Conservation (phyloP, 345 rosid species). For the Rhodamnia rubescens region DNA sequence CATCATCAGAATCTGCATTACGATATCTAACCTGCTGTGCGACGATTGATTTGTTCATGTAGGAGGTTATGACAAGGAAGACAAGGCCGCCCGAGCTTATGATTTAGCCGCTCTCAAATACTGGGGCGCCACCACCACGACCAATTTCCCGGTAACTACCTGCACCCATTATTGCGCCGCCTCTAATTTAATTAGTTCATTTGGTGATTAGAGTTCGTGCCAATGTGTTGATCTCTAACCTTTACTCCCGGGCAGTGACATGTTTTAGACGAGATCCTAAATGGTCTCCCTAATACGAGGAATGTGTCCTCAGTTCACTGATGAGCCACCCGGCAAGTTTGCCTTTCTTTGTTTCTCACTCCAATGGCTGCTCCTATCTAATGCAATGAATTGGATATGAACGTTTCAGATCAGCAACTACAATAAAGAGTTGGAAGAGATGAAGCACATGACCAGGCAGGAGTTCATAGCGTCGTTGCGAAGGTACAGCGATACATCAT, state of each 20-base stretch:
- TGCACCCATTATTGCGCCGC: not conserved
- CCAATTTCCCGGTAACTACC: conserved; percentile 64
- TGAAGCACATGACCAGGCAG: conserved; percentile 95
- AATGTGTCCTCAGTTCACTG: conserved; percentile 4
- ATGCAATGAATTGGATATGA: not conserved
- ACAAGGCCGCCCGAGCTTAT: conserved; percentile 90
- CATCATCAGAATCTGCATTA: not conserved
- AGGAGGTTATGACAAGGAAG: conserved; percentile 99
- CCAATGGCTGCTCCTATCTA: not conserved
- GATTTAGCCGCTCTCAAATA: conserved; percentile 91
- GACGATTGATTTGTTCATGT: not conserved
- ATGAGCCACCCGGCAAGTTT: not conserved
- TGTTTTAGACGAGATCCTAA: conserved; percentile 1
- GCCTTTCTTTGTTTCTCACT: not conserved
- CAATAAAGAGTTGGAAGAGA: conserved; percentile 82
- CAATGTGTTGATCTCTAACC: not conserved
- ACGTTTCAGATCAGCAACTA: conserved; percentile 56
- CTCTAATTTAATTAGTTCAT: not conserved
- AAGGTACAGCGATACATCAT: conserved; percentile 34
- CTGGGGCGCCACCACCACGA: conserved; percentile 89
- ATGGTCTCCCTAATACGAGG: conserved; percentile 12
- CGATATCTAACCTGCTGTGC: not conserved
- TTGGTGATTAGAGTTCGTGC: not conserved
- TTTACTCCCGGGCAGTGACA: not conserved
- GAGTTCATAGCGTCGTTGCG: conserved; percentile 86